Evolutionary conservation across 768 basidiomycete genomes (phyloP).

Genomic region (Boletus rex-veris): DNA sequence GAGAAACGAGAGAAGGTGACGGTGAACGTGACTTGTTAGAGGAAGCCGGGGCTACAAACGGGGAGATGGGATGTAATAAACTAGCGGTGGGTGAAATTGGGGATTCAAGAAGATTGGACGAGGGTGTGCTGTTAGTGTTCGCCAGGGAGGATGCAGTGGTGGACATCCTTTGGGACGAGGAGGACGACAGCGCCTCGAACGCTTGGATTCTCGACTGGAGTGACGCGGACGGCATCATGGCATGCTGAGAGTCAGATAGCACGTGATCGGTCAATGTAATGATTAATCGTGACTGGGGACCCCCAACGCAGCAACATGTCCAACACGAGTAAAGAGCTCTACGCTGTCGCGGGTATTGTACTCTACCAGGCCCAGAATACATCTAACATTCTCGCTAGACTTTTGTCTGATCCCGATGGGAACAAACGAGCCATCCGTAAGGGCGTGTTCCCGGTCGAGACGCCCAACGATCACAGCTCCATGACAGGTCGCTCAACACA

Average conservation of each 20-base stretch:
- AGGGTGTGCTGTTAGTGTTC: background rate
- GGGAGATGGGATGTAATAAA: conserved; percentile 41
- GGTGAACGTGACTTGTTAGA: conserved; percentile 36
- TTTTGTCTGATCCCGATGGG: conserved; percentile 90
- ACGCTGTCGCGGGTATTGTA: conserved; percentile 69
- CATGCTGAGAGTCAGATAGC: background rate
- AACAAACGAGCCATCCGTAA: conserved; percentile 66
- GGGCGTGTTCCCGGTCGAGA: conserved; percentile 17
- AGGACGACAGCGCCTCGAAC: conserved; percentile 53
- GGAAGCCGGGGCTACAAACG: conserved; percentile 29
- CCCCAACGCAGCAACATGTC: conserved; percentile 9
- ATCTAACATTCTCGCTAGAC: conserved; percentile 41
- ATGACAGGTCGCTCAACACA: conserved; percentile 65
- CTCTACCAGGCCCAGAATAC: background rate
- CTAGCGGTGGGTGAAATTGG: conserved; percentile 49
- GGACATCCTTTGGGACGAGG: conserved; percentile 21
- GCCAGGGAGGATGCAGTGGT: conserved; percentile 9
- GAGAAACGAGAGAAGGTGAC: conserved; percentile 45
- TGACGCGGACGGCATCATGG: conserved; percentile 46
- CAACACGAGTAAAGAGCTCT: conserved; percentile 44
- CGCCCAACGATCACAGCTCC: background rate
- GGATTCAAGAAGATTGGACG: conserved; percentile 41
- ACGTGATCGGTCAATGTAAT: background rate
- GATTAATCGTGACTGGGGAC: too few species aligned
- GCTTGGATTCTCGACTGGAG: conserved; percentile 60